Conservation (phyloP, 768 basidiomycete species). For the Guyanaporus albipodus region DNA sequence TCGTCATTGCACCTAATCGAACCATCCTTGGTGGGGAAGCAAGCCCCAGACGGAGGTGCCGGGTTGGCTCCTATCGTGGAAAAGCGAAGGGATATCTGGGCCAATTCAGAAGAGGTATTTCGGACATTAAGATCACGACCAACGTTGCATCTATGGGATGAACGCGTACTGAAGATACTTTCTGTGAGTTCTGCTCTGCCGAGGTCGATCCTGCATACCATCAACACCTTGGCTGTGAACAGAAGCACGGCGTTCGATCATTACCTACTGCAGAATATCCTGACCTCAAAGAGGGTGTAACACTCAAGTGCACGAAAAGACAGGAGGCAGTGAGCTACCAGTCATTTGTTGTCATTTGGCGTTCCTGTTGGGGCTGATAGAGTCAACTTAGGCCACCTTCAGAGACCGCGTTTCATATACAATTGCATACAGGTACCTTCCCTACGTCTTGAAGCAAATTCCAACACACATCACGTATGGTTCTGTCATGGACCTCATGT, state of each 20-base stretch:
- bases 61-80: neutral
- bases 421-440: neutral
- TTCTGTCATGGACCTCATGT: neutral
- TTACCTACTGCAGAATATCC: slow-evolving; percentile 6
- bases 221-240: neutral
- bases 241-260: slow-evolving; percentile 6
- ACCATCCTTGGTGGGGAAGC: neutral
- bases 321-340: slow-evolving; percentile 5
- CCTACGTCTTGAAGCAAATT: neutral
- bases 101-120: neutral
- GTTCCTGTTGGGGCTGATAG: no score
- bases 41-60: neutral
- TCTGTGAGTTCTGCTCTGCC: no score
- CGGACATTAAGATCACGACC: neutral
- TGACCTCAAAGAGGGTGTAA: neutral
- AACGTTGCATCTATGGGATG: slow-evolving; percentile 3
- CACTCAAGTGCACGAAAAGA: slow-evolving; percentile 4
- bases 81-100: slow-evolving; percentile 2
- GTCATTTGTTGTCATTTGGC: no score
- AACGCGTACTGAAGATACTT: slow-evolving; percentile 2
- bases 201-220: no score
- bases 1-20: slow-evolving; percentile 7
- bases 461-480: slow-evolving; percentile 6
- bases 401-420: neutral
- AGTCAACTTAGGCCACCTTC: neutral